Evolutionary conservation across 768 basidiomycete species (phyloP).

Genomic region (Holtermanniella nyarrowii): DNA sequence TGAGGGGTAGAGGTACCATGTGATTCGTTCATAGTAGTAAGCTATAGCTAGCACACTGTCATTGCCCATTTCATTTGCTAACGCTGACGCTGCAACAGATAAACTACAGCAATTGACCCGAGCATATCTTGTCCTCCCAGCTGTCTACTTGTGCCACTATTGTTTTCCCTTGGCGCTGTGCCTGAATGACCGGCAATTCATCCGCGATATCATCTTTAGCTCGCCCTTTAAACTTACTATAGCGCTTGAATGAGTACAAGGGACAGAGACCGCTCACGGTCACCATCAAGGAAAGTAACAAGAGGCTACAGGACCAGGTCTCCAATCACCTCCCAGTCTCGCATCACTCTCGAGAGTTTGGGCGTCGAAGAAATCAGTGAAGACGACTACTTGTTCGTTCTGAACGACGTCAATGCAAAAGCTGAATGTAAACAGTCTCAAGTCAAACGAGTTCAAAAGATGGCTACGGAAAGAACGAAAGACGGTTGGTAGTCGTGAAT

Average conservation of each 20-base stretch:
- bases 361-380: conserved; percentile 55
- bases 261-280: neutral
- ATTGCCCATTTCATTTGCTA: no score
- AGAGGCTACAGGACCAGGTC: neutral
- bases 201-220: no score
- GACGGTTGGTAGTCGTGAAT: conserved; percentile 44
- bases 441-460: conserved; percentile 70
- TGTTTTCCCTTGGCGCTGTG: no score
- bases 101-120: no score
- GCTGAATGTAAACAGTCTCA: conserved; percentile 44
- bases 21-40: no score
- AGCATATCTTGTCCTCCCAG: no score
- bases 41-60: no score
- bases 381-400: conserved; percentile 63
- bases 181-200: no score
- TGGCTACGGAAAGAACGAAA: conserved; percentile 72
- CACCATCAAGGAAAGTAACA: neutral
- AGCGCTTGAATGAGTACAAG: no score
- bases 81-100: no score
- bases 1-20: neutral
- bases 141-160: no score
- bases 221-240: no score
- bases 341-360: conserved; percentile 45
- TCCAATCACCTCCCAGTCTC: conserved; percentile 14
- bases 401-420: neutral